Conservation (phyloP, 2,329 filamentous ascomycete species). For the Arthrobotrys megalospora region DNA sequence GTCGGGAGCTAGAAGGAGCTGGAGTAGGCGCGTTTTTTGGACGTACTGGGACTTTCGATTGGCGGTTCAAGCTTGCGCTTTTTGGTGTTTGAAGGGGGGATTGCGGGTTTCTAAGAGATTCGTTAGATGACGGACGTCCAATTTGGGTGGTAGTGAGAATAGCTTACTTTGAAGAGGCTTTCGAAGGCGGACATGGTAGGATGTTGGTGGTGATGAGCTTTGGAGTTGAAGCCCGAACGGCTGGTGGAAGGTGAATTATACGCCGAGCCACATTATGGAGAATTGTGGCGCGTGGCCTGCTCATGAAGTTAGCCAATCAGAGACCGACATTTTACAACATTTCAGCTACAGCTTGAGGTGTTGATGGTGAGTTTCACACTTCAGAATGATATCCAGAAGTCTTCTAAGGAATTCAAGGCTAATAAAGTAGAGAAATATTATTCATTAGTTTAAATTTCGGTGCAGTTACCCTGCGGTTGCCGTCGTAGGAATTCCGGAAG, state of each 20-base stretch:
- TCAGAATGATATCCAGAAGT: too few relatives aligned
- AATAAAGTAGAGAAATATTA: too few relatives aligned
- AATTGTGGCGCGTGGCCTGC: not conserved
- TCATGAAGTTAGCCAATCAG: not conserved
- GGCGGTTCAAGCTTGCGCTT: constrained; percentile 77
- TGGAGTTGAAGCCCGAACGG: not conserved
- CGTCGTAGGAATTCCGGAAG: too few relatives aligned
- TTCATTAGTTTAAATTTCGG: too few relatives aligned
- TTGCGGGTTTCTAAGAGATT: constrained; percentile 62
- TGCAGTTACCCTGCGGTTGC: too few relatives aligned
- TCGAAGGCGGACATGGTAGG: constrained; percentile 59
- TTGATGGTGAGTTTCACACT: not conserved
- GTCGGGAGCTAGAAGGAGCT: constrained; percentile 10
- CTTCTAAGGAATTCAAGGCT: too few relatives aligned
- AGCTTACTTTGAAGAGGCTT: constrained; percentile 58
- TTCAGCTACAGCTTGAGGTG: not conserved
- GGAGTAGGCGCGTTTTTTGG: constrained; percentile 11
- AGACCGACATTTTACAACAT: not conserved
- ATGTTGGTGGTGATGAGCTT: constrained; percentile 10
- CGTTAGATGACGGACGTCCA: not conserved
- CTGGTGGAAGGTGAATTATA: not conserved
- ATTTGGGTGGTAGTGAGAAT: not conserved
- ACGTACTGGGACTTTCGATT: constrained; percentile 74
- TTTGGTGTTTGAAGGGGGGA: constrained; percentile 67
- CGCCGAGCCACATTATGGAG: not conserved